These are phyloP conservation scores for Cutaneotrichosporon sp. DNA, from an alignment of 1,284 basidiomycete species.

Conservation along the genomic window DNA sequence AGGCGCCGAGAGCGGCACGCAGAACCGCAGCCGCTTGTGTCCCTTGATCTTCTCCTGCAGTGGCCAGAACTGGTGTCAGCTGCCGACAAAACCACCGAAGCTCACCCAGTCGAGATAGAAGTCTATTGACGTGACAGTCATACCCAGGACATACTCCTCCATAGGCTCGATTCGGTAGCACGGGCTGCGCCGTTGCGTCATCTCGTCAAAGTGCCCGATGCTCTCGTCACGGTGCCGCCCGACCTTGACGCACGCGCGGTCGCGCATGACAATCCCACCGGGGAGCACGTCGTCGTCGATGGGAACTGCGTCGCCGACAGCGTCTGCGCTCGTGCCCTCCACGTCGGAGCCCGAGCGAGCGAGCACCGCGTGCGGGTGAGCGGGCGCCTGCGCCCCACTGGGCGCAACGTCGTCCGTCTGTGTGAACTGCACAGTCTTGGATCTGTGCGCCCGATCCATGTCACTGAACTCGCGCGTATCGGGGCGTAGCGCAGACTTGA, in stretches of 20 bases:
- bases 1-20: slow-evolving; percentile 40
- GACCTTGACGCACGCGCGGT: slow-evolving; percentile 50
- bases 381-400: slow-evolving; percentile 39
- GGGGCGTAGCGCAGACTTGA: slow-evolving; percentile 16
- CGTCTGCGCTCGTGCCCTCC: slow-evolving; percentile 44
- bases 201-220: slow-evolving; percentile 41
- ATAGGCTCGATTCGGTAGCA: slow-evolving; percentile 41
- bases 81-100: no score
- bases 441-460: background rate
- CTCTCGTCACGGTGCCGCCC: slow-evolving; percentile 43
- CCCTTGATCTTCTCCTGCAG: slow-evolving; percentile 36
- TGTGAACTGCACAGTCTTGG: slow-evolving; percentile 47
- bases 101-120: slow-evolving; percentile 49
- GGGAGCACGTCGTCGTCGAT: slow-evolving; percentile 24
- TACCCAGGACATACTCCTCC: slow-evolving; percentile 49
- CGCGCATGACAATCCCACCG: slow-evolving; percentile 44
- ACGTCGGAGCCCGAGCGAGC: slow-evolving; percentile 40
- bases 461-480: background rate
- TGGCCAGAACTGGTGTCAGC: slow-evolving; percentile 27
- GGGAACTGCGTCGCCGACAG: slow-evolving; percentile 32
- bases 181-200: slow-evolving; percentile 39
- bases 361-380: slow-evolving; percentile 42
- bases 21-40: slow-evolving; percentile 44
- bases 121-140: slow-evolving; percentile 46
- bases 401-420: slow-evolving; percentile 3